Evolutionary conservation across 768 basidiomycete species (phyloP).

Genomic region (Tricholoma saponaceum): DNA sequence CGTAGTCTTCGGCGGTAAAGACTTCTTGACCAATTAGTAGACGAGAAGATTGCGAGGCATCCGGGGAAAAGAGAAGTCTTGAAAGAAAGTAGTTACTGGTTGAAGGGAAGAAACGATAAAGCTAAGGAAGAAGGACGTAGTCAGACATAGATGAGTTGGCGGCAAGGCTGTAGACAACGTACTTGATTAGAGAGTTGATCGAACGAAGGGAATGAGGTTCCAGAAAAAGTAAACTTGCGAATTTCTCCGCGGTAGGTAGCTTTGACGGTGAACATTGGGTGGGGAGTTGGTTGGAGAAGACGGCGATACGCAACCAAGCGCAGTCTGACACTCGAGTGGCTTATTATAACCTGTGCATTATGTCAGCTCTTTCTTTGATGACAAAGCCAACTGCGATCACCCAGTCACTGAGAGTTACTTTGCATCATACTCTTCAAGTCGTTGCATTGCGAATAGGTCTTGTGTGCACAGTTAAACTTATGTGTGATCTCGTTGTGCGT

Average conservation of each 20-base stretch:
- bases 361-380: conserved; percentile 9
- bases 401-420: too few relatives aligned
- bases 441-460: too few relatives aligned
- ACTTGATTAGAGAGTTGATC: conserved; percentile 63
- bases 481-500: too few relatives aligned
- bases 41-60: conserved; percentile 46
- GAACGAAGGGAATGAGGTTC: conserved; percentile 49
- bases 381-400: conserved; percentile 8
- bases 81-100: conserved; percentile 57
- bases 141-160: conserved; percentile 21
- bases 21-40: conserved; percentile 63
- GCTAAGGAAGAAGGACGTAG: conserved; percentile 39
- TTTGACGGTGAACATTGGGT: conserved; percentile 73
- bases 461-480: too few relatives aligned
- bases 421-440: too few relatives aligned
- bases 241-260: conserved; percentile 71
- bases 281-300: conserved; percentile 18
- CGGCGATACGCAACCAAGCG: not conserved
- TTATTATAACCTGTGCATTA: conserved; percentile 8
- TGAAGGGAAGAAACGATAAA: conserved; percentile 67
- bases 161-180: conserved; percentile 16
- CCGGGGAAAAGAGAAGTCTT: conserved; percentile 66
- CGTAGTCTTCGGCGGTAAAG: conserved; percentile 55
- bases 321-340: not conserved
- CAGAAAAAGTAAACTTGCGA: conserved; percentile 58